These are phyloP conservation scores for Podila clonocystis DNA, from an alignment of 192 early-diverging fungal species.

Conservation along the genomic window DNA sequence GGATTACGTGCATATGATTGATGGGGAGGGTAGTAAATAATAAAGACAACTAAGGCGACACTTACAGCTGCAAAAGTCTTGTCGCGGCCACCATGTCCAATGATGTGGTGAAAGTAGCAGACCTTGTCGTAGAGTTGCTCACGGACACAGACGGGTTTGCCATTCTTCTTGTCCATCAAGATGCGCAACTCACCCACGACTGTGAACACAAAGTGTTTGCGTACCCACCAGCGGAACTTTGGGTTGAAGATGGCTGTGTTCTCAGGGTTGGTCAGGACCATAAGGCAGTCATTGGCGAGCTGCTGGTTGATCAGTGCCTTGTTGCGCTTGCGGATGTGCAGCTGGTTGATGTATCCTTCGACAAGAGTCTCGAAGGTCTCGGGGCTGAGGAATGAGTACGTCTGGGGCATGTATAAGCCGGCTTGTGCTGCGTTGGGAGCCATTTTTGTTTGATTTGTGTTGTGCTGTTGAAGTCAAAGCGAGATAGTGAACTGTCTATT, in stretches of 20 bases:
- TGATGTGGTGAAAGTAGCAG: conserved; percentile 51
- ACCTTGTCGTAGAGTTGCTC: conserved; percentile 52
- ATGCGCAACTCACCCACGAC: conserved; percentile 46
- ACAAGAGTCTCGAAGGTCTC: conserved; percentile 49
- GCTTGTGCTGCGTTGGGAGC: conserved; percentile 15
- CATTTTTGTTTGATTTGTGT: background rate
- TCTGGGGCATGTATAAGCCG: conserved; percentile 41
- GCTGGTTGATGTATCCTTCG: conserved; percentile 49
- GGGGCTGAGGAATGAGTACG: conserved; percentile 42
- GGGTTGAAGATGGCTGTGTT: conserved; percentile 52
- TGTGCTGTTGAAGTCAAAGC: background rate
- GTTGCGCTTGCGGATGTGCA: conserved; percentile 50
- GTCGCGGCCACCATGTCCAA: conserved; percentile 51
- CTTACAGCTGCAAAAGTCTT: conserved; percentile 54
- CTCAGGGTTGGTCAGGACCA: conserved; percentile 51
- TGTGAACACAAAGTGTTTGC: conserved; percentile 49
- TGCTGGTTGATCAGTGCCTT: conserved; percentile 50
- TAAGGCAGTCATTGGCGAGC: conserved; percentile 45
- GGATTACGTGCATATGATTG: background rate
- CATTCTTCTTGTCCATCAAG: conserved; percentile 51
- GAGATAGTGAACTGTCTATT: background rate
- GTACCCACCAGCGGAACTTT: conserved; percentile 49
- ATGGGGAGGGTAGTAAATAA: background rate
- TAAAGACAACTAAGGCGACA: background rate
- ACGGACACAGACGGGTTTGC: conserved; percentile 43